A percentile compares a stretch with the other conserved stretches of the same genome.
Evolutionary conservation across 1,284 basidiomycete genomes (phyloP).

Genomic region (Melampsora larici-populina): DNA sequence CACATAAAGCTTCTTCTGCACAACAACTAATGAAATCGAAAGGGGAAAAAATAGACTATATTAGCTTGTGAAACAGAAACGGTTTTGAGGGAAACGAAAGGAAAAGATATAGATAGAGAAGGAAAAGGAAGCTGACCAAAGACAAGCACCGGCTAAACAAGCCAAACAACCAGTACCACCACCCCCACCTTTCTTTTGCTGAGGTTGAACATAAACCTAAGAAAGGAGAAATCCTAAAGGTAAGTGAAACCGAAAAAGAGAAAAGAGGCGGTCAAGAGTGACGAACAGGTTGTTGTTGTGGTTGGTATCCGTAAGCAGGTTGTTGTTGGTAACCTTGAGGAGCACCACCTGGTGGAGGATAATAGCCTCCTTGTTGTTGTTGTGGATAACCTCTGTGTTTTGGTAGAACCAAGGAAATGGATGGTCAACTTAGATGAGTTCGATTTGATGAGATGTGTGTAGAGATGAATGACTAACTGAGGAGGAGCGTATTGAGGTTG

Average conservation of each 20-base stretch:
- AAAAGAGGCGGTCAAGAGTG: no score
- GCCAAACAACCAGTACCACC: conserved; percentile 44
- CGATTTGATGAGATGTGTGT: no score
- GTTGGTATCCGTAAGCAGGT: conserved; percentile 2
- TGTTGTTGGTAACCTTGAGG: conserved; percentile 31
- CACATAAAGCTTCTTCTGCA: conserved; percentile 41
- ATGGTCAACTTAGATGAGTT: not conserved
- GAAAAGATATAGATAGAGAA: no score
- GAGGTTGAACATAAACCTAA: conserved; percentile 34
- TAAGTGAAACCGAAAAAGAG: not conserved
- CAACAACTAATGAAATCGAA: conserved; percentile 16
- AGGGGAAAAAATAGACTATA: not conserved
- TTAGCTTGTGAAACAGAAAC: not conserved
- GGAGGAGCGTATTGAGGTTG: conserved; percentile 23
- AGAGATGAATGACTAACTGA: no score
- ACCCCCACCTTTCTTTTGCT: conserved; percentile 34
- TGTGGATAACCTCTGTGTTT: not conserved
- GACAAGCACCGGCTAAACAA: conserved; percentile 44
- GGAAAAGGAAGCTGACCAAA: no score
- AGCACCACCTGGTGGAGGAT: conserved; percentile 33
- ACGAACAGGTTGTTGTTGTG: conserved; percentile 8
- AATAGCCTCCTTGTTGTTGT: conserved; percentile 36
- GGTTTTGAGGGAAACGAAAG: not conserved
- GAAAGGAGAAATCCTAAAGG: no score
- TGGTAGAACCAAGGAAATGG: not conserved